These are phyloP conservation scores for Saccharum spontaneum DNA, from an alignment of 176 grass and related monocot species.

Conservation along the genomic window DNA sequence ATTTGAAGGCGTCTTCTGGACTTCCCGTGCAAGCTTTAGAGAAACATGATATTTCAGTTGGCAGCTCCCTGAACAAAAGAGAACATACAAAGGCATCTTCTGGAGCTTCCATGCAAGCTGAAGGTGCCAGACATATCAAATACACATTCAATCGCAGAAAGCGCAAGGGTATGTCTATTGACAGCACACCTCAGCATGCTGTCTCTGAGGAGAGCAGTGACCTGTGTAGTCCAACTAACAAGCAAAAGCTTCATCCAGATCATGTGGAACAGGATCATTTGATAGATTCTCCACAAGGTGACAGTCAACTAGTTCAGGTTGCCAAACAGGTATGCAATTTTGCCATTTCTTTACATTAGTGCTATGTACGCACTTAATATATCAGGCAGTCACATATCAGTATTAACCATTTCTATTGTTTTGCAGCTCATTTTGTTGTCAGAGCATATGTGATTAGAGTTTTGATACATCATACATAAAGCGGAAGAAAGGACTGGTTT, in stretches of 20 bases:
- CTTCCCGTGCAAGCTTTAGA: conserved; percentile 15
- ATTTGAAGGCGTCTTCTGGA: neutral
- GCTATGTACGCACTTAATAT: conserved; percentile 1
- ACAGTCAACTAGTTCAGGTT: conserved; percentile 74
- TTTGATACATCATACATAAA: conserved; percentile 38
- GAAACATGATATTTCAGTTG: conserved; percentile 32
- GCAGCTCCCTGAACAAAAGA: conserved; percentile 24
- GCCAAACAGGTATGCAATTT: conserved; percentile 67
- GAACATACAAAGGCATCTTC: conserved; percentile 17
- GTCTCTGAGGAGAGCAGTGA: conserved; percentile 39
- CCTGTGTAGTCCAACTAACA: conserved; percentile 24
- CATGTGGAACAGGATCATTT: conserved; percentile 36
- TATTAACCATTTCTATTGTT: conserved; percentile 20
- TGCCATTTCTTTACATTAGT: conserved; percentile 19
- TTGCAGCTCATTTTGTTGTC: conserved; percentile 96
- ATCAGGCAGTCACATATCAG: neutral
- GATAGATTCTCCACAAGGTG: conserved; percentile 53
- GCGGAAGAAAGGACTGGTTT: conserved; percentile 24
- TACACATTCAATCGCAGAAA: conserved; percentile 93
- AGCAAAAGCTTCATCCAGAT: conserved; percentile 29
- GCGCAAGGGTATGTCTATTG: conserved; percentile 53
- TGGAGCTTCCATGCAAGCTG: conserved; percentile 46
- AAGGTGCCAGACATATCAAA: conserved; percentile 63
- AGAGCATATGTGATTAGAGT: conserved; percentile 48
- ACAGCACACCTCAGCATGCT: conserved; percentile 39